These are phyloP conservation scores for Rhynchospora pubera DNA, from an alignment of 176 grass and related monocot genomes.

Conservation along the genomic window DNA sequence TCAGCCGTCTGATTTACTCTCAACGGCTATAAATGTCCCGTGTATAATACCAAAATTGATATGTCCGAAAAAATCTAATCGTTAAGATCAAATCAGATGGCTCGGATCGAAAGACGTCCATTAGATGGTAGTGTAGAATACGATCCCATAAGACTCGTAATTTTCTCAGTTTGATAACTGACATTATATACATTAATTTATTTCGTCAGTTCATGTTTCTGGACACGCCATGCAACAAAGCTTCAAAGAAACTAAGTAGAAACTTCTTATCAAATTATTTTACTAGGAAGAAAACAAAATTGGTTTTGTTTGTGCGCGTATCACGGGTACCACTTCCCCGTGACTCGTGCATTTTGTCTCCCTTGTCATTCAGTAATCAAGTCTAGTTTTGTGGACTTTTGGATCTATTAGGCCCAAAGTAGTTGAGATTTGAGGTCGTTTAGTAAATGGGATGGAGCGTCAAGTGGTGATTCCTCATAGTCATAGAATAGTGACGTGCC, in stretches of 20 bases:
- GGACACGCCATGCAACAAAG: neutral
- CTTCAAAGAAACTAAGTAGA: neutral
- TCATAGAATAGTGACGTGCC: neutral
- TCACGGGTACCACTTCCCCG: slow-evolving; percentile 41
- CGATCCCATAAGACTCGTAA: too few species aligned
- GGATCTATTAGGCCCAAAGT: slow-evolving; percentile 14
- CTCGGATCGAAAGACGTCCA: too few species aligned
- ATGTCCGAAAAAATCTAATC: too few species aligned
- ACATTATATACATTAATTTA: neutral
- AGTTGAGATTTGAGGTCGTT: slow-evolving; percentile 4
- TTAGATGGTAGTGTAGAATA: too few species aligned
- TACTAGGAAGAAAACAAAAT: neutral
- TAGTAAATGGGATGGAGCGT: neutral
- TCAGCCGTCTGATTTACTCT: too few species aligned
- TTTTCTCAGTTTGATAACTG: neutral
- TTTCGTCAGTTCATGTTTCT: neutral
- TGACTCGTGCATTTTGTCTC: slow-evolving; percentile 55
- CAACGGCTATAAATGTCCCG: too few species aligned
- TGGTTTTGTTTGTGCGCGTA: neutral
- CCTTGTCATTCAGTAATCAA: slow-evolving; percentile 25
- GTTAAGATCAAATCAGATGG: too few species aligned
- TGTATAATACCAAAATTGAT: too few species aligned
- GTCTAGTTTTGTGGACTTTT: neutral
- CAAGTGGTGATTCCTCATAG: neutral
- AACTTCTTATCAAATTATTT: neutral